phyloP scores from a whole-genome alignment of 2,329 filamentous ascomycete genomes.

The Penicillium hordei region DNA sequence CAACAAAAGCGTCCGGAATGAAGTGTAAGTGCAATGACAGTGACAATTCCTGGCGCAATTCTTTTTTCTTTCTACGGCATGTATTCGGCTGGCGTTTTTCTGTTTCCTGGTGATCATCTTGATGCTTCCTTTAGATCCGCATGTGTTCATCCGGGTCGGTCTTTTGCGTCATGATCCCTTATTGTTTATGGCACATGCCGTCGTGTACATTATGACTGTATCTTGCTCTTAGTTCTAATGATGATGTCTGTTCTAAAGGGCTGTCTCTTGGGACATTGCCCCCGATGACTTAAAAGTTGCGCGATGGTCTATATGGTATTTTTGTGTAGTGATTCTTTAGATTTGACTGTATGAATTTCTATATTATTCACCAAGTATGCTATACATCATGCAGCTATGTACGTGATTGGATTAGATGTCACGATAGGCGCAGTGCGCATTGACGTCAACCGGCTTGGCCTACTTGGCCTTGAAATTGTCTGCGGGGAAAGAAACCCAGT shows the following conservation, averaged over 20 bases:
- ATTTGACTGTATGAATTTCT: not conserved
- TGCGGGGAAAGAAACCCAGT: slow-evolving; percentile 3
- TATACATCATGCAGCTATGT: not conserved
- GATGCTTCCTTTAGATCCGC: slow-evolving; percentile 11
- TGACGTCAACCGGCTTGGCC: slow-evolving; percentile 5
- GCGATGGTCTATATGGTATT: not conserved
- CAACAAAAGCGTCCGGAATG: slow-evolving; percentile 39
- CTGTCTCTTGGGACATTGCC: slow-evolving; percentile 9
- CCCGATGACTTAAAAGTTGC: slow-evolving; percentile 3
- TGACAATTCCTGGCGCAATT: slow-evolving; percentile 21
- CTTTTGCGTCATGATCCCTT: slow-evolving; percentile 10
- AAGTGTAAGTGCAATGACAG: slow-evolving; percentile 24
- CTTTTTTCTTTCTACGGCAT: slow-evolving; percentile 24
- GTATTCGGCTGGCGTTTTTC: slow-evolving; percentile 28
- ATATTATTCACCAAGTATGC: not conserved
- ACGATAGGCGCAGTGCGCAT: not conserved
- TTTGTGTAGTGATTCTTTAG: not conserved
- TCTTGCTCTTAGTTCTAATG: slow-evolving; percentile 26
- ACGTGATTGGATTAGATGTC: not conserved
- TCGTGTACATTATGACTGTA: slow-evolving; percentile 27
- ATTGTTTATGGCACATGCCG: slow-evolving; percentile 14
- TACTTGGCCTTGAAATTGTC: not conserved
- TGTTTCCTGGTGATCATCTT: slow-evolving; percentile 13
- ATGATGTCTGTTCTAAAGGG: slow-evolving; percentile 23
- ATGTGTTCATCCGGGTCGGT: slow-evolving; percentile 11